Conservation (phyloP, 352 stramenopile genomes). For the Peronosclerospora sorghi region DNA sequence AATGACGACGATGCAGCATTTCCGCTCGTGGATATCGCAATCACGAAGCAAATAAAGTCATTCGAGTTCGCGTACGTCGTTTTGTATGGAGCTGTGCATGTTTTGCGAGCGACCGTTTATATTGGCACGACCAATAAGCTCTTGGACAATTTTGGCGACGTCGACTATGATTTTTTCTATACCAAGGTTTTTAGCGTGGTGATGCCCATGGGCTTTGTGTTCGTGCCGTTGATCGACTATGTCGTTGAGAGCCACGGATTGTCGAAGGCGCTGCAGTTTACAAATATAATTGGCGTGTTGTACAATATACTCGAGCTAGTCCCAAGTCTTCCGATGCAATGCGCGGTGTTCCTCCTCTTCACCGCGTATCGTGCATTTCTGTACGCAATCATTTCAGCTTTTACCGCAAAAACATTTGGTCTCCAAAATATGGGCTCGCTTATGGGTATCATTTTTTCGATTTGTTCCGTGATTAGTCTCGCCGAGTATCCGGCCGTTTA, state of each 20-base stretch:
- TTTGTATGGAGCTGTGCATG: constrained; percentile 55
- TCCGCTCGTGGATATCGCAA: constrained; percentile 39
- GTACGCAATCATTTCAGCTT: constrained; percentile 80
- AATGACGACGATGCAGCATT: constrained; percentile 18
- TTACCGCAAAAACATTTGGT: constrained; percentile 81
- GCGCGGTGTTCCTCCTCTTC: constrained; percentile 67
- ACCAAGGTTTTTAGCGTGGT: constrained; percentile 83
- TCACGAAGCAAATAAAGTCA: constrained; percentile 54
- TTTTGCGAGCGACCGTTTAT: constrained; percentile 72
- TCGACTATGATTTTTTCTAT: constrained; percentile 48
- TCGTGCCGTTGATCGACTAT: constrained; percentile 78
- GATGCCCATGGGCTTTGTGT: constrained; percentile 72
- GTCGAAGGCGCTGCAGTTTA: constrained; percentile 57
- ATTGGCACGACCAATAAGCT: constrained; percentile 82
- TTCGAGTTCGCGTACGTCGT: constrained; percentile 78
- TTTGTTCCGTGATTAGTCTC: constrained; percentile 60
- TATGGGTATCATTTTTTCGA: constrained; percentile 76
- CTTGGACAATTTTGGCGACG: constrained; percentile 74
- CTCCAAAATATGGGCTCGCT: constrained; percentile 77
- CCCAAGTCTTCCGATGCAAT: constrained; percentile 51
- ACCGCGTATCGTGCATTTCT: constrained; percentile 78
- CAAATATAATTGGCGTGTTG: constrained; percentile 50
- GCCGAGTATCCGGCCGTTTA: constrained; percentile 72
- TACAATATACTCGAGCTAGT: constrained; percentile 71
- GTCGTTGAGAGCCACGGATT: constrained; percentile 65